Evolutionary conservation across 306 rosid species (phyloP), one percentile per base, ranked within the genome.

Genomic region (Begonia peltatifolia): DNA sequence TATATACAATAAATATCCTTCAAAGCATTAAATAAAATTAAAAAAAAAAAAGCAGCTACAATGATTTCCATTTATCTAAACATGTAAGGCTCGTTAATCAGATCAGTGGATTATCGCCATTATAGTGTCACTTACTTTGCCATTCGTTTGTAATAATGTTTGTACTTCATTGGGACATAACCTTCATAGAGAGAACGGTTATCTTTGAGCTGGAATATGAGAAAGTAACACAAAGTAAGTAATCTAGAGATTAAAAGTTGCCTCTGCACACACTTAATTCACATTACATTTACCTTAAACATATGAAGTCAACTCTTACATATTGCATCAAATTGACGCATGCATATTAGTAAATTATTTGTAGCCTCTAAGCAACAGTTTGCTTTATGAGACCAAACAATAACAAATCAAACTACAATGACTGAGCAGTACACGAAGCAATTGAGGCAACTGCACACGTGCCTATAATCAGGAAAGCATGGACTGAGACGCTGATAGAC

Each of bases 151-250:
- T 71, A 72, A 68, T 90, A 90, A 14, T 61, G 76, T 68, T 82
- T 80, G 87, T 80, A 83, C 77, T 80, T 85, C 97, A 90, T 90
- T 42, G 97, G 97, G 54, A 90, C 87, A 67, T 90, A 83, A 65
- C 85, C 76, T 74, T 90, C 95, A 47, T 90, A 90, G 22, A 67
- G 66, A 43, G 90, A 75, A 59, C 66, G 79, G 50, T 61, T 71
- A 56, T 76, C 79, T 68, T 83, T 90, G 64, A 90, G 79, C 97
- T 90, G 85, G 52, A 61, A 73, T 22, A 61, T 50, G 50, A 60
- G 66, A 72, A 69, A 49, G 62, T 46, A 60, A 57, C 16, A 46
- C 61, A 74, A 38, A 36, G 68, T 70, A 65, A 72, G 79, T 55
- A 59, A 53, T 73, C 64, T 51, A 55, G 46, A 67, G 59, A 38